Conservation (phyloP, 2,329 filamentous ascomycete species). For the Cercospora nicotianae region DNA sequence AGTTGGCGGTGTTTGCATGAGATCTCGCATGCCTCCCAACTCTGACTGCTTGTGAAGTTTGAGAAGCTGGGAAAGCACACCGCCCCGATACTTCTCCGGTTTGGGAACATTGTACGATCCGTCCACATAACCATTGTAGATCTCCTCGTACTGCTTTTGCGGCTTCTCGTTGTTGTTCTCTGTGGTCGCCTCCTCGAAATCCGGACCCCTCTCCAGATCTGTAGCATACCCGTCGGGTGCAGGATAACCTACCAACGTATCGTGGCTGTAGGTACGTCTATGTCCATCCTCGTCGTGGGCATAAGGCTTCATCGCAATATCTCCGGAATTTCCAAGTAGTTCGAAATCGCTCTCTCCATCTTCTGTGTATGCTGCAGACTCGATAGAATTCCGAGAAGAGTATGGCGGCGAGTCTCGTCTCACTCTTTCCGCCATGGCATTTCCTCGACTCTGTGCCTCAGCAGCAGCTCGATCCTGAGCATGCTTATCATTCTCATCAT, state of each 20-base stretch:
- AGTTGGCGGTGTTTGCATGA: slow-evolving; percentile 23
- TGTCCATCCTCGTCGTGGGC: neutral
- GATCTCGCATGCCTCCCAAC: neutral
- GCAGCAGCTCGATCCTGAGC: slow-evolving; percentile 5
- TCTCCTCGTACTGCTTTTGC: slow-evolving; percentile 15
- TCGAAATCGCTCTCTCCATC: slow-evolving; percentile 14
- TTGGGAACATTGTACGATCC: slow-evolving; percentile 59
- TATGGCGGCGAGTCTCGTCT: slow-evolving; percentile 10
- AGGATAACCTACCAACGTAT: slow-evolving; percentile 5
- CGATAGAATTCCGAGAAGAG: slow-evolving; percentile 15
- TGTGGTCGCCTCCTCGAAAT: neutral
- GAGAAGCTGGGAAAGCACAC: slow-evolving; percentile 70
- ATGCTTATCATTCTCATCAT: neutral
- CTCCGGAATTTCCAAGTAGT: slow-evolving; percentile 8
- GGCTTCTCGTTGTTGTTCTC: neutral
- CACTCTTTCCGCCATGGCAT: slow-evolving; percentile 17
- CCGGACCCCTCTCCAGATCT: neutral
- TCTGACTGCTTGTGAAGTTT: slow-evolving; percentile 60
- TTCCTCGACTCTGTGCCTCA: slow-evolving; percentile 15
- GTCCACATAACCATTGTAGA: slow-evolving; percentile 18
- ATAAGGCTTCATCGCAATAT: slow-evolving; percentile 13
- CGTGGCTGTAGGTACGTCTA: neutral
- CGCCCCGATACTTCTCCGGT: slow-evolving; percentile 68
- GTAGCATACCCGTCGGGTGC: neutral
- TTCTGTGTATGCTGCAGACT: slow-evolving; percentile 9